phyloP scores from a whole-genome alignment of 2,329 filamentous ascomycete species.

The Trichoderma asperellum region DNA sequence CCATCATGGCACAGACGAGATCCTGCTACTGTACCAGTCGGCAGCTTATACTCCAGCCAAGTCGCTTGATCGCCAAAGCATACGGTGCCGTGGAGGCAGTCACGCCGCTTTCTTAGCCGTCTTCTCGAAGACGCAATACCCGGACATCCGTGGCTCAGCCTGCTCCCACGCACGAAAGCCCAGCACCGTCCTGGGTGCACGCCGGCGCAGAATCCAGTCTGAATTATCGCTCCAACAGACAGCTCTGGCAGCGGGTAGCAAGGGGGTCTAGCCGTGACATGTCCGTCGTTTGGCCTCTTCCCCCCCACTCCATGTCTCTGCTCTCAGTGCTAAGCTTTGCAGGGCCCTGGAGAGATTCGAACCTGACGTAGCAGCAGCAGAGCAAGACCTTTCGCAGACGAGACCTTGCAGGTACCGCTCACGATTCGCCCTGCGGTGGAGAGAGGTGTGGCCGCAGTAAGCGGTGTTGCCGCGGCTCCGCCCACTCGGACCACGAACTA shows the following conservation, averaged over 20 bases:
- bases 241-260: conserved; percentile 22
- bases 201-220: conserved; percentile 21
- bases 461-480: conserved; percentile 34
- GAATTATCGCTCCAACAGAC: neutral
- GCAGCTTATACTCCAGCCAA: neutral
- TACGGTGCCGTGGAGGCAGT: neutral
- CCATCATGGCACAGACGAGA: neutral
- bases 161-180: neutral
- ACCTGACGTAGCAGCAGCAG: neutral
- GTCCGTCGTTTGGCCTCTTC: conserved; percentile 13
- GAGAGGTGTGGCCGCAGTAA: conserved; percentile 35
- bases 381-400: conserved; percentile 2
- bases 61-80: neutral
- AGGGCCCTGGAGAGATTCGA: conserved; percentile 16
- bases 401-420: neutral
- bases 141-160: conserved; percentile 8
- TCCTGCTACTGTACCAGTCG: neutral
- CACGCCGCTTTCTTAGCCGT: neutral
- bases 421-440: conserved; percentile 23
- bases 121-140: neutral
- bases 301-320: conserved; percentile 2
- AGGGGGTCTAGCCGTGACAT: conserved; percentile 23
- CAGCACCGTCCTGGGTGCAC: neutral
- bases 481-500: conserved; percentile 20
- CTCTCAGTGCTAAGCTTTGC: conserved; percentile 18